These are phyloP conservation scores for Pterocarpus macrocarpus DNA, from an alignment of 306 rosid species.

Conservation along the genomic window DNA sequence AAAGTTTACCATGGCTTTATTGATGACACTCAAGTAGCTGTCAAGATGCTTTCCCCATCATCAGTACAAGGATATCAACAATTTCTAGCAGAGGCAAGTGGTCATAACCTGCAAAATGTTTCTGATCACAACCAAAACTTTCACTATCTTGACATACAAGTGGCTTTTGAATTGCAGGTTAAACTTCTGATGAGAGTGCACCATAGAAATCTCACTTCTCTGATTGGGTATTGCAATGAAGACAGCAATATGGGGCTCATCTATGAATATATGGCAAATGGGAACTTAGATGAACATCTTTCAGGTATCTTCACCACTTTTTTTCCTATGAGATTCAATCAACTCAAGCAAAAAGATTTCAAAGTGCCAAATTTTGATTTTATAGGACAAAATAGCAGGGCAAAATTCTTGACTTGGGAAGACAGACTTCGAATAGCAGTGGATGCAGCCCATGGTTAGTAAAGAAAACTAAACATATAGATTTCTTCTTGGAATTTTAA, in stretches of 20 bases:
- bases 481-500: not conserved
- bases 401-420: conserved; percentile 46
- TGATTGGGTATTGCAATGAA: conserved; percentile 45
- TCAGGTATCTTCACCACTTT: conserved; percentile 26
- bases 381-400: not conserved
- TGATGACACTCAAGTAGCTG: conserved; percentile 62
- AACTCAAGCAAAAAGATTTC: not conserved
- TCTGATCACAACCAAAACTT: not conserved
- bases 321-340: not conserved
- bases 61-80: conserved; percentile 58
- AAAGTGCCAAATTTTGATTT: not conserved
- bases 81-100: conserved; percentile 68
- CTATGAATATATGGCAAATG: conserved; percentile 46
- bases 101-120: not conserved
- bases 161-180: conserved; percentile 31
- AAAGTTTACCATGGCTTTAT: conserved; percentile 56
- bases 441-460: conserved; percentile 54
- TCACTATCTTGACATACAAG: not conserved
- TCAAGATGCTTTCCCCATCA: conserved; percentile 62
- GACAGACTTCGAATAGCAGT: conserved; percentile 51
- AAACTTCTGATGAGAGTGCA: conserved; percentile 51
- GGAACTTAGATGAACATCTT: conserved; percentile 42
- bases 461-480: not conserved
- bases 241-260: conserved; percentile 21
- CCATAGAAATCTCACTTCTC: conserved; percentile 52